These are phyloP conservation scores for Colletotrichum lentis DNA, from an alignment of 2,329 filamentous ascomycete genomes.

Conservation along the genomic window DNA sequence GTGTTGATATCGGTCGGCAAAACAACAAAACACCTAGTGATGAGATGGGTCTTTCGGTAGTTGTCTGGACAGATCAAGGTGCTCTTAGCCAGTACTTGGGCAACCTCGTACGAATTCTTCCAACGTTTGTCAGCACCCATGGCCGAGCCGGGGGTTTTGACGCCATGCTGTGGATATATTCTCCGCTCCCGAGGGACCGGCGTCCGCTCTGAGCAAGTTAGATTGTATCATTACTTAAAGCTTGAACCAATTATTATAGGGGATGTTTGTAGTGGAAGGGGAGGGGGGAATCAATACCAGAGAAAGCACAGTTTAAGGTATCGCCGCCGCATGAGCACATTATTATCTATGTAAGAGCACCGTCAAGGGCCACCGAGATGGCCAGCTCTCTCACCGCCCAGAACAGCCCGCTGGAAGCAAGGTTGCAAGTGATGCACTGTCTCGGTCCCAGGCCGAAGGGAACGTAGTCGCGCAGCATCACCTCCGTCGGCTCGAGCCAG, in stretches of 20 bases:
- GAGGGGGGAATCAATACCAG: background rate
- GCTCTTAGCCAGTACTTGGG: too few species aligned
- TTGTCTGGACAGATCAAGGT: too few species aligned
- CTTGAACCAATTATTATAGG: background rate
- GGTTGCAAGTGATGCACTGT: slow-evolving; percentile 13
- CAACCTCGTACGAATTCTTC: background rate
- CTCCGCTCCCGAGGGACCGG: background rate
- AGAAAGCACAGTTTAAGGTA: background rate
- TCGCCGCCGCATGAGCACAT: background rate
- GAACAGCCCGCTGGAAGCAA: slow-evolving; percentile 14
- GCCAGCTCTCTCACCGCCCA: slow-evolving; percentile 2
- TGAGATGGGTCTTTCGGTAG: background rate
- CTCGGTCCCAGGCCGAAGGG: slow-evolving; percentile 4
- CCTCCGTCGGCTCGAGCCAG: slow-evolving; percentile 4
- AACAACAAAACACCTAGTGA: too few species aligned
- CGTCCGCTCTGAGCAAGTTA: background rate
- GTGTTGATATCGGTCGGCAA: background rate
- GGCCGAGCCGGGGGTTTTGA: background rate
- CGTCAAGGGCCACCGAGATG: background rate
- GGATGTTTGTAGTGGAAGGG: background rate
- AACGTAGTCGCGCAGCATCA: slow-evolving; percentile 7
- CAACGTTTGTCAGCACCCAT: background rate
- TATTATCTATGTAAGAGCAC: too few species aligned
- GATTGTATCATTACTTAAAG: too few species aligned
- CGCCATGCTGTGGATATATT: background rate